Conservation (phyloP, 2,329 filamentous ascomycete species). For the Mycosphaerelloides madeirae region DNA sequence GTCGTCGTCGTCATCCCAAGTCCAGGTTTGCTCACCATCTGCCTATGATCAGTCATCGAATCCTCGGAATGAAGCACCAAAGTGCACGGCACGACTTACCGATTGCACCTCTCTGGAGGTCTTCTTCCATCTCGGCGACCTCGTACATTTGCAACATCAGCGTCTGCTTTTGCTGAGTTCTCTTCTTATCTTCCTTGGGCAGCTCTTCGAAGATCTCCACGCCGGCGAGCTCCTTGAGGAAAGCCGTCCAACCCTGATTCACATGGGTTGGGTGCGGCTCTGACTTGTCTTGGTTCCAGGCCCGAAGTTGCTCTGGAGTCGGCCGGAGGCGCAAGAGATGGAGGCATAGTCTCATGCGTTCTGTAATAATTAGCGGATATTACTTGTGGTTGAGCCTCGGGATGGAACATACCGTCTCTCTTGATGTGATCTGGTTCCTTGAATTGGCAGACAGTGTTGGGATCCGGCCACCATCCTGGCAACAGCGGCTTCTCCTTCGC, state of each 20-base stretch:
- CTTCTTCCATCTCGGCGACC: constrained; percentile 17
- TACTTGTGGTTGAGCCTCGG: neutral
- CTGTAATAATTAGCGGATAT: constrained; percentile 17
- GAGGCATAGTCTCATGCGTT: constrained; percentile 27
- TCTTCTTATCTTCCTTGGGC: constrained; percentile 12
- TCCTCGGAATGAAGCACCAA: constrained; percentile 2
- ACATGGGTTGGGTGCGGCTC: constrained; percentile 23
- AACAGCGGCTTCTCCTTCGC: constrained; percentile 30
- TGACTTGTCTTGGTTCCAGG: constrained; percentile 24
- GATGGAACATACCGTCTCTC: constrained; percentile 53
- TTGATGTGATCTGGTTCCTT: constrained; percentile 70
- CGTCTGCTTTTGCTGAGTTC: constrained; percentile 10
- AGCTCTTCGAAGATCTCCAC: constrained; percentile 25
- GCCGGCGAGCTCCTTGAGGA: constrained; percentile 26
- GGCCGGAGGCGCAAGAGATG: constrained; percentile 30
- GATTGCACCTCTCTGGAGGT: constrained; percentile 8
- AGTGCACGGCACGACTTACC: constrained; percentile 9
- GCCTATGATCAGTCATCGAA: neutral
- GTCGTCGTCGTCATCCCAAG: constrained; percentile 15
- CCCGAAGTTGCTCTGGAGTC: constrained; percentile 22
- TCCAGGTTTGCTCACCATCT: constrained; percentile 16
- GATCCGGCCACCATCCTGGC: constrained; percentile 35
- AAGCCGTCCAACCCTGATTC: constrained; percentile 27
- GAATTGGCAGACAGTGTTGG: constrained; percentile 50
- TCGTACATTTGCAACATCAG: constrained; percentile 18